phyloP scores from a whole-genome alignment of 1,284 basidiomycete species.

The Ceratobasidium sp. region DNA sequence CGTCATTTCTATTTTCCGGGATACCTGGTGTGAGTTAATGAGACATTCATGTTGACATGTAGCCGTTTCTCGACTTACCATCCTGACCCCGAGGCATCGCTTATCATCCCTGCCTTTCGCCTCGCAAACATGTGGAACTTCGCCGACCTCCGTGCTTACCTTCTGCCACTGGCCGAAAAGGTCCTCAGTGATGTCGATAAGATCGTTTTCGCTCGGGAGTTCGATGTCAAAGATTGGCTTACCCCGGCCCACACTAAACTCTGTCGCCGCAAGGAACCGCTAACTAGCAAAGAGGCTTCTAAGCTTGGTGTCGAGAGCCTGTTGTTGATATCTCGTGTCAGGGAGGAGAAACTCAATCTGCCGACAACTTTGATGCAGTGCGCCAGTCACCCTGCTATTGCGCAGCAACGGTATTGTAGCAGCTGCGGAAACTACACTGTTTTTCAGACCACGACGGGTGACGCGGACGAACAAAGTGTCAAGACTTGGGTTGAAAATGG shows the following conservation, averaged over 20 bases:
- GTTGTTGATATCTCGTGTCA: not conserved
- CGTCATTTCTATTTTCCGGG: not conserved
- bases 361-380: not conserved
- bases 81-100: constrained; percentile 4
- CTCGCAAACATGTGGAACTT: constrained; percentile 32
- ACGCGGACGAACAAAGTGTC: too few species aligned
- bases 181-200: constrained; percentile 57
- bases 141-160: constrained; percentile 2
- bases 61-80: constrained; percentile 12
- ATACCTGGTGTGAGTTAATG: not conserved
- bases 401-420: too few species aligned
- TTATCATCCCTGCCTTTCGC: constrained; percentile 25
- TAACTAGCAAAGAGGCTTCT: constrained; percentile 58
- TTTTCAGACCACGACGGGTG: too few species aligned
- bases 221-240: constrained; percentile 60
- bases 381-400: too few species aligned
- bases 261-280: constrained; percentile 56
- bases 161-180: not conserved
- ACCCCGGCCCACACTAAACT: constrained; percentile 59
- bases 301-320: constrained; percentile 54
- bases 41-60: not conserved
- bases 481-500: too few species aligned
- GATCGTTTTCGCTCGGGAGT: constrained; percentile 59
- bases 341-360: not conserved
- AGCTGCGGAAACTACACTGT: not conserved